Conservation (phyloP, 148 eudicot species). For the Vaccinium myrtillus region DNA sequence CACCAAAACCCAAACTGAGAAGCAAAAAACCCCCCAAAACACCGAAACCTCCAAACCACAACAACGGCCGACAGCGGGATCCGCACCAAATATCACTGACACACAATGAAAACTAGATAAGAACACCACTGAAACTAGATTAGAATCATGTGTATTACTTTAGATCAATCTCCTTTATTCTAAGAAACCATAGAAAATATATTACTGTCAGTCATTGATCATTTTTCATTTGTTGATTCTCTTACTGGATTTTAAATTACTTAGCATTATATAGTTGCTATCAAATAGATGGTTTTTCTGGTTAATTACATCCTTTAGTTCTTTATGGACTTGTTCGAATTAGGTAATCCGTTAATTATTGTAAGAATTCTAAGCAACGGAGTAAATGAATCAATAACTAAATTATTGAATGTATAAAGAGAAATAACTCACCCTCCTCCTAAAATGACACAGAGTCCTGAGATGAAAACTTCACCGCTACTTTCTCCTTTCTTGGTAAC, state of each 20-base stretch:
- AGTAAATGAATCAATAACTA: not conserved
- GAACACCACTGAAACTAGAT: not conserved
- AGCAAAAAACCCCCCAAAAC: too few species aligned
- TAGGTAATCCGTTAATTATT: not conserved
- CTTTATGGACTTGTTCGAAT: not conserved
- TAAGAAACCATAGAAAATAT: too few species aligned
- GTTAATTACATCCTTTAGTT: not conserved
- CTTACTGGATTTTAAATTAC: not conserved
- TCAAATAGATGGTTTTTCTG: not conserved
- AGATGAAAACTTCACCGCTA: constrained; percentile 33
- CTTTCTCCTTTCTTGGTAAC: constrained; percentile 37
- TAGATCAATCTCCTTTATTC: too few species aligned
- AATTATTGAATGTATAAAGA: not conserved
- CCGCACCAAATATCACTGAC: too few species aligned
- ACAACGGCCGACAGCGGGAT: too few species aligned
- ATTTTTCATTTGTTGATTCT: not conserved
- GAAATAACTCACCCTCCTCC: constrained; percentile 41
- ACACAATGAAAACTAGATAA: too few species aligned
- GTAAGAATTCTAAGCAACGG: not conserved
- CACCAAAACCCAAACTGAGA: too few species aligned
- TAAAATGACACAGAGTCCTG: constrained; percentile 27
- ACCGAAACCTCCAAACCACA: too few species aligned
- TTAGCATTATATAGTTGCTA: not conserved
- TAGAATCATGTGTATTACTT: not conserved
- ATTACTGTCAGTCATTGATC: not conserved